Evolutionary conservation across 2,329 filamentous ascomycete species (phyloP).

Genomic region (Didymella exigua): DNA sequence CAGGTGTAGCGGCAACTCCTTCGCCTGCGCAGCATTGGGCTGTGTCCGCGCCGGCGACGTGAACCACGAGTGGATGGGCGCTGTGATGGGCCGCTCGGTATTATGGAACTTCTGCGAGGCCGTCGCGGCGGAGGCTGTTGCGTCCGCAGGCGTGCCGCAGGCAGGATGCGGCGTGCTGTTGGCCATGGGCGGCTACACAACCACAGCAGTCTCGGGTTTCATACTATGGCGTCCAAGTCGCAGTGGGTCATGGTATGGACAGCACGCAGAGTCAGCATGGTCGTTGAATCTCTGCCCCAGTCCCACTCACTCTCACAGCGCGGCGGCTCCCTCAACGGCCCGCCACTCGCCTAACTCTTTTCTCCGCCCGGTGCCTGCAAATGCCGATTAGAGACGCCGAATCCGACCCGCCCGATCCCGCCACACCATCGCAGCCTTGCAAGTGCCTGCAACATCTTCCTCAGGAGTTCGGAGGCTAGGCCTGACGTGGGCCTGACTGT

Average conservation of each 20-base stretch:
- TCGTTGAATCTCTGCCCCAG: background rate
- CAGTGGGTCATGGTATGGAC: constrained; percentile 5
- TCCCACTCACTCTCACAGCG: background rate
- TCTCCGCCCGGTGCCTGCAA: constrained; percentile 5
- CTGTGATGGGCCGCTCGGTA: constrained; percentile 29
- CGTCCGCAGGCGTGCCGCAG: constrained; percentile 19
- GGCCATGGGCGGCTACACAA: constrained; percentile 27
- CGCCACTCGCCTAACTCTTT: constrained; percentile 1
- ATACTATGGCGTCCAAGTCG: background rate
- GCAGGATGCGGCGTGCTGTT: constrained; percentile 17
- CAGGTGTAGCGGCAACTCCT: constrained; percentile 62
- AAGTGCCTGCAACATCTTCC: constrained; percentile 6
- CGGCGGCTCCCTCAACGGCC: background rate
- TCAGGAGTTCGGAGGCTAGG: constrained; percentile 2
- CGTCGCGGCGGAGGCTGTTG: constrained; percentile 7
- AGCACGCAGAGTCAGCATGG: too few relatives aligned
- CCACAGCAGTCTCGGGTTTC: constrained; percentile 8
- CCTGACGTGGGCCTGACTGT: background rate
- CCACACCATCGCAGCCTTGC: background rate
- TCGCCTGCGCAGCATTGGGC: constrained; percentile 35
- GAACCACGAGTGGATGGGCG: constrained; percentile 40
- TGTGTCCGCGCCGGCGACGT: constrained; percentile 43
- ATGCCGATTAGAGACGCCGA: constrained; percentile 3
- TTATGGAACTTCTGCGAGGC: constrained; percentile 7
- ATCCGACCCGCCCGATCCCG: constrained; percentile 18